Percentiles rank a stretch among this genome's conserved stretches.
Conservation (phyloP, 768 basidiomycete species). For the Dioszegia crocea region DNA sequence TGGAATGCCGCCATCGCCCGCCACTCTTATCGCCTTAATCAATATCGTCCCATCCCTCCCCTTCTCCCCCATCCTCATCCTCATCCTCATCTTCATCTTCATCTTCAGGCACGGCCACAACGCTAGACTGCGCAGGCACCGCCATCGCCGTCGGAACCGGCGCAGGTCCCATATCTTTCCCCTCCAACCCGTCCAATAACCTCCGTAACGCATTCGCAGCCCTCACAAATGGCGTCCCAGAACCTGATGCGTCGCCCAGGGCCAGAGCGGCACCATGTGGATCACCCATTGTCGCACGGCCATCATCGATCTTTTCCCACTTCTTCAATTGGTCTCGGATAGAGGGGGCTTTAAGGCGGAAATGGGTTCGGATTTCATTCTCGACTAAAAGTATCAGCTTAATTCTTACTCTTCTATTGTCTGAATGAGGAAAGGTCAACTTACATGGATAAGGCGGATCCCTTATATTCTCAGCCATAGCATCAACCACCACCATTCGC, state of each 20-base stretch:
- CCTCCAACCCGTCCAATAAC: constrained; percentile 4
- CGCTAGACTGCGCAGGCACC: too few relatives aligned
- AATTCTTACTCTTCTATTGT: too few relatives aligned
- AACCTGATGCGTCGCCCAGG: neutral
- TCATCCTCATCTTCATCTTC: neutral
- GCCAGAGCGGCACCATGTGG: neutral
- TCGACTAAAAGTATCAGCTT: constrained; percentile 54
- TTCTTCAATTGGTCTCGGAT: constrained; percentile 70
- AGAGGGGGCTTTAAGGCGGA: constrained; percentile 71
- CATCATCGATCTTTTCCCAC: constrained; percentile 51
- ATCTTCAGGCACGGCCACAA: neutral
- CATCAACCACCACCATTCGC: constrained; percentile 84
- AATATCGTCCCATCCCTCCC: neutral
- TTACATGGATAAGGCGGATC: constrained; percentile 36
- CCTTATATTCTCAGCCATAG: constrained; percentile 50
- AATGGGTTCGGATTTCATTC: constrained; percentile 85
- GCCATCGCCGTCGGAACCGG: neutral
- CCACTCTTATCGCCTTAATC: neutral
- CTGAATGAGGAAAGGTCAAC: neutral
- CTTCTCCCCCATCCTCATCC: neutral
- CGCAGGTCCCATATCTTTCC: neutral
- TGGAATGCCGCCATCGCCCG: too few relatives aligned
- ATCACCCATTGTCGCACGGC: neutral
- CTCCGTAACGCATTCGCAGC: neutral
- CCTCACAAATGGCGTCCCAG: neutral